Base-by-base conservation (phyloP, 768 basidiomycete species). In the Boletus huronensis region DNA sequence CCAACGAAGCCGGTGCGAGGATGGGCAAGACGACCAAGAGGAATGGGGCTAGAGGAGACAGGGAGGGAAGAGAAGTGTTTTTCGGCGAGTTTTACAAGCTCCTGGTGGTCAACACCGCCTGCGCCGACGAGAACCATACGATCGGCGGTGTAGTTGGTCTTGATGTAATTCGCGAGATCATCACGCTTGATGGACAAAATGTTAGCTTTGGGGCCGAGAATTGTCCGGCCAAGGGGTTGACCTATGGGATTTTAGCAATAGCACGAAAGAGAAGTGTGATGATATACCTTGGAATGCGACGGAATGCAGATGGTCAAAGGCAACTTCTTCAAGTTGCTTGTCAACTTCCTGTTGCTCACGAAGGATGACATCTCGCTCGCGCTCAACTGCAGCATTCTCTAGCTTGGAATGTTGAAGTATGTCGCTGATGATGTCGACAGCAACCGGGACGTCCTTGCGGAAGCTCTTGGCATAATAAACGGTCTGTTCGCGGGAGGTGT, bases 391-490 rank as follows among this genome's bases (percentile, higher is more conserved):
- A 26, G 79, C 60, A 49, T 71, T 73, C 68, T 99, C 97, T 47
- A 98, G 81, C 76, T 94, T 98, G 31, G 92, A 93, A 75, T 95
- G 96, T 72, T 97, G 94, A 41, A 98, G 82, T 65, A 99, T 98
- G 73, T 99, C 97, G 65, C 89, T 88, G 73, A 99, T 93, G 76
- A 99, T 97, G 74, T 98, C 94, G 53, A 98, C 93, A 32, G 93
- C 84, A 46, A 80, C 79, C 13, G 85, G 81, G 11, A 98, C 91
- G 70, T 98, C 97, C 79, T 94, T 90, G 71, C 88, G 83, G 85
- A 99, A 98, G 70, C 90, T 88, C 81, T 98, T 98, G 66, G 96
- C 96, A 69, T 98, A 98, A 79, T 98, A 99, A 52, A 98, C 95
- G 21, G 97, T 99, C 75, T 98, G 96, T 76, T 99, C 97, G 58